Conservation (phyloP, 108 stramenopile species). For the Hondaea fermentalgiana region DNA sequence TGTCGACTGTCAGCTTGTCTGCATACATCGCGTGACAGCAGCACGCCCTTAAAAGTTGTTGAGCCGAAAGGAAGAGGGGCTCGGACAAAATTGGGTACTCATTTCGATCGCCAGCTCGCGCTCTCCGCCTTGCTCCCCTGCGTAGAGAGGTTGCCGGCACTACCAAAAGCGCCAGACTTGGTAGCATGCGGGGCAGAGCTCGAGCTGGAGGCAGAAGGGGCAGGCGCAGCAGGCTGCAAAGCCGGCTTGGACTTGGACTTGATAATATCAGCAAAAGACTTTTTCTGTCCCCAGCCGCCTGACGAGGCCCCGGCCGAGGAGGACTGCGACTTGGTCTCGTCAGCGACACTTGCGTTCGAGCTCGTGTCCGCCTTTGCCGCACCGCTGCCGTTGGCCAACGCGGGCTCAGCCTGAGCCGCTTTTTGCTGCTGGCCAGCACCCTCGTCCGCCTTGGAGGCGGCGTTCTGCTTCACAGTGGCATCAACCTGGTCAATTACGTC, state of each 20-base stretch:
- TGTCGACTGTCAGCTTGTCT: too few relatives aligned
- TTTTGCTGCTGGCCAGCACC: background rate
- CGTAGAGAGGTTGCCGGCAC: background rate
- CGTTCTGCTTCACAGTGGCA: background rate
- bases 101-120: too few relatives aligned
- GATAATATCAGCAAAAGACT: slow-evolving; percentile 20
- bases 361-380: too few relatives aligned
- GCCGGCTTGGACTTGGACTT: background rate
- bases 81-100: too few relatives aligned
- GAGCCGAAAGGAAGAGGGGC: too few relatives aligned
- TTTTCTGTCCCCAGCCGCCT: background rate
- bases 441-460: background rate
- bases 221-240: background rate
- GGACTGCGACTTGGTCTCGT: background rate
- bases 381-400: too few relatives aligned
- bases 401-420: too few relatives aligned
- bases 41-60: too few relatives aligned
- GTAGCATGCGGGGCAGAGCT: background rate
- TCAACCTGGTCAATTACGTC: background rate
- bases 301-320: background rate
- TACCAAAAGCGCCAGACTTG: background rate
- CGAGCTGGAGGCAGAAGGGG: background rate
- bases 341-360: background rate
- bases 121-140: too few relatives aligned
- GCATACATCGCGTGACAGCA: too few relatives aligned